Base-by-base conservation (phyloP, 2,329 filamentous ascomycete species). In the Apiospora rasikravindrae region DNA sequence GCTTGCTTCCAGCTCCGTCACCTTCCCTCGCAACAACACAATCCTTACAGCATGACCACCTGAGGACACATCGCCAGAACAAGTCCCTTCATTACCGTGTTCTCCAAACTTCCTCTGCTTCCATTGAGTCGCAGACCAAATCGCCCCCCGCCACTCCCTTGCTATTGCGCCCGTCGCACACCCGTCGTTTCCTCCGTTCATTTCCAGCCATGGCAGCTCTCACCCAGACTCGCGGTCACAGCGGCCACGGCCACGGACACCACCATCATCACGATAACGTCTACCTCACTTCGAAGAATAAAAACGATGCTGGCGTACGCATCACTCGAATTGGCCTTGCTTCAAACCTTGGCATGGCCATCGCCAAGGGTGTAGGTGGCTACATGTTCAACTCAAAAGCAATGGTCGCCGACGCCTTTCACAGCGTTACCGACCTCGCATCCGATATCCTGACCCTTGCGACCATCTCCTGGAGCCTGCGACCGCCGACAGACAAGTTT, bases 321-420 rank as follows among this genome's bases (percentile, higher is more conserved):
- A 98, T 98, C 80, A 99, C 96, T 70, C 88, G 94, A 75, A 93
- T 98, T 77, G 94, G 94, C 37, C 88, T 97, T 66, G 93, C 92
- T 79, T 94, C 95, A 77, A 99, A 99, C 82, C 86, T 98, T 70
- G 92, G 91, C 80, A 98, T 99, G 95, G 96, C 96, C 69, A 87
- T 98, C 77, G 93, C 91, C 76, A 99, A 99, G 82, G 96, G 96
- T 57, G 86, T 95, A 40, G 96, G 96, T 72, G 96, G 96, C 77
- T 98, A 96, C 85, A 86, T 92, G 76, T 98, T 99, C 87, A 95
- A 98, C 83, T 98, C 95, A 64, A 95, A 98, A 84, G 92, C 94
- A 72, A 93, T 98, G 87, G 87, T 95, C 73, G 95, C 96, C 80
- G 96, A 99, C 82, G 96, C 94, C 71, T 96, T 97, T 85, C 96